Percentiles rank a stretch among this genome's conserved stretches.
Conservation (phyloP, 73 alveolate species). For the Uronychia binucleata region DNA sequence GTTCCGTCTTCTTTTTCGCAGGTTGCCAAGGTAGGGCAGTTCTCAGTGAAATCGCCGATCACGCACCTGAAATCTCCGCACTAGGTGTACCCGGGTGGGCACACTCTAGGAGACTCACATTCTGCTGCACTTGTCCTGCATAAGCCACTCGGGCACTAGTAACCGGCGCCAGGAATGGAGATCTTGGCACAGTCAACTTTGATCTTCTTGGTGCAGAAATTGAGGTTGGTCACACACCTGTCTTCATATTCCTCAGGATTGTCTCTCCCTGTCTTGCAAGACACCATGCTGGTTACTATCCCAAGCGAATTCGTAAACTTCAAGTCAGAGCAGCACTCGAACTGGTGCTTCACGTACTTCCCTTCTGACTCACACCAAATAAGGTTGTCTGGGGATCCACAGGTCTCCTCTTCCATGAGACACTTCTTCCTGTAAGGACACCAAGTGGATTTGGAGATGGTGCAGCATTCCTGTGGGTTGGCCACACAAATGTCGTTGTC, state of each 20-base stretch:
- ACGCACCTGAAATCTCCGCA: slow-evolving; percentile 45
- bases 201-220: slow-evolving; percentile 16
- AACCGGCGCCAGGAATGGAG: slow-evolving; percentile 18
- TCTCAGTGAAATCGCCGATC: neutral
- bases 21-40: slow-evolving; percentile 5
- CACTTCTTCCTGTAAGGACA: neutral
- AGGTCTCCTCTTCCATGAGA: neutral
- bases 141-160: slow-evolving; percentile 39
- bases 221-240: slow-evolving; percentile 26
- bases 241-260: neutral
- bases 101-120: slow-evolving; percentile 41
- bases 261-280: neutral
- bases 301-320: too few species aligned
- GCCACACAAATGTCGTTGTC: neutral
- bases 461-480: neutral
- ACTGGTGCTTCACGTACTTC: neutral
- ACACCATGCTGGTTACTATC: too few species aligned
- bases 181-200: slow-evolving; percentile 25
- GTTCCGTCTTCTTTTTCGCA: slow-evolving; percentile 33
- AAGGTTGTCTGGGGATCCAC: neutral
- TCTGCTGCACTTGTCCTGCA: slow-evolving; percentile 21
- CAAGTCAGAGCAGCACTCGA: neutral
- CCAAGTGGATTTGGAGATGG: neutral
- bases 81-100: slow-evolving; percentile 50
- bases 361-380: neutral